Evolutionary conservation across 225 moss, liverwort and hornwort species (phyloP), one percentile per base, ranked within the genome.

Genomic region (Lunularia cruciata): DNA sequence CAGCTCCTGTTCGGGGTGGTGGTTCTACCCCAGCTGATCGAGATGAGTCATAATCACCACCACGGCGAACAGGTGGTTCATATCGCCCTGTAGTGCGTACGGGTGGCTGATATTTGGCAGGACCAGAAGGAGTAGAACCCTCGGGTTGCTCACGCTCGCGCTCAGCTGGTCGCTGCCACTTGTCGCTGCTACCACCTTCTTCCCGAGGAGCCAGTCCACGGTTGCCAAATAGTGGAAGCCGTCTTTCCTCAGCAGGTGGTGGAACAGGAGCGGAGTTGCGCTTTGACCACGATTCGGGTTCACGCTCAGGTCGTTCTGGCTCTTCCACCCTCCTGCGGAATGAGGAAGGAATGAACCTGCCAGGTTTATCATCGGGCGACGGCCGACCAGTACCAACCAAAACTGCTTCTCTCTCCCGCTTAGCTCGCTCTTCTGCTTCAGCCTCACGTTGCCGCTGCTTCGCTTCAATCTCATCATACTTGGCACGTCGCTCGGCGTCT

Each of bases 391-490:
- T 48, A 19, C 83, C 74, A n/a, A 70, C 32, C 30, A 81, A 83
- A 16, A 84, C 23, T 3, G 86, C 85, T 43, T 89, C 92, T 56
- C 93, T 81, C 36, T 93, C 93, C 0, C 91, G 91, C 68, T 79
- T 93, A 51, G 86, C 91, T 27, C 91, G 81, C 53, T 93, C 96
- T 67, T 98, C 93, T 0, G 96, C 88, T 47, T 90, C 93, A 28
- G 84, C 80, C 78, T 98, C 96, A 5, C 84, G 85, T 73, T 89
- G 89, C 30, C 89, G 83, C 78, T 98, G 96, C 73, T 86, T 93
- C 3, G 85, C 87, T 22, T 87, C 93, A 13, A 88, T 89, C 63
- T 93, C 93, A 75, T 93, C 93, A 67, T 90, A 75, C 69, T 83
- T 89, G 0, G 84, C 89, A 40, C 85, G 93, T 27, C 91, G 81